Percentiles rank a stretch among this genome's conserved stretches.
These are phyloP conservation scores for Penicillium macrosclerotiorum DNA, from an alignment of 495 filamentous ascomycete species.

Conservation along the genomic window DNA sequence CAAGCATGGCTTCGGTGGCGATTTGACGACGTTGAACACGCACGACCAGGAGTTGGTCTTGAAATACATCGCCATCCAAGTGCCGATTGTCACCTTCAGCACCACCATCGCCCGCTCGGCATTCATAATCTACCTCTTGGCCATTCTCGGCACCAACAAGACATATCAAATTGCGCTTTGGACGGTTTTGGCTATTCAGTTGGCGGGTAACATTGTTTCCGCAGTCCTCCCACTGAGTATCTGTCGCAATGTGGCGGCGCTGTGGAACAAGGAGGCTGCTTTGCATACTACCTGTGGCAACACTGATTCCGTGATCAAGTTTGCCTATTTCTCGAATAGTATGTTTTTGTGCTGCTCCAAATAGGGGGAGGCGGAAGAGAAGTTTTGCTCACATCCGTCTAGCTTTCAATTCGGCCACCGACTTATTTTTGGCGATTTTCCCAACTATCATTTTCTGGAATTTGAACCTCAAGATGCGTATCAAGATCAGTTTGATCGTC, in stretches of 20 bases:
- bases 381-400: not conserved
- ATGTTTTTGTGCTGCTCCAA: slow-evolving; percentile 1
- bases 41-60: slow-evolving; percentile 19
- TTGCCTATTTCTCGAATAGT: slow-evolving; percentile 37
- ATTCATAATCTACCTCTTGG: slow-evolving; percentile 35
- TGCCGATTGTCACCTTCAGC: slow-evolving; percentile 33
- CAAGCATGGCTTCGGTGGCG: slow-evolving; percentile 29
- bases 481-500: slow-evolving; percentile 38
- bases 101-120: slow-evolving; percentile 32
- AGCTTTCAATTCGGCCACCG: slow-evolving; percentile 43
- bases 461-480: slow-evolving; percentile 36
- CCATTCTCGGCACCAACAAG: slow-evolving; percentile 29
- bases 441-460: slow-evolving; percentile 46
- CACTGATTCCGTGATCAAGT: slow-evolving; percentile 20
- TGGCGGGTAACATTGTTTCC: slow-evolving; percentile 29
- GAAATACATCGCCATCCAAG: slow-evolving; percentile 32
- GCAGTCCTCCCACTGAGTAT: slow-evolving; percentile 31
- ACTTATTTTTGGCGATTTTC: slow-evolving; percentile 42
- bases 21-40: slow-evolving; percentile 14
- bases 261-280: slow-evolving; percentile 24
- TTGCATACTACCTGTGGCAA: slow-evolving; percentile 28
- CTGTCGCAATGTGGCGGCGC: slow-evolving; percentile 23
- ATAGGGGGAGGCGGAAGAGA: too few relatives aligned
- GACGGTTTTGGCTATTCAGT: slow-evolving; percentile 24
- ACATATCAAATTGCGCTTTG: slow-evolving; percentile 27